Evolutionary conservation across 805 yeast genomes (phyloP), one percentile per base, ranked within the genome.

Genomic region (Candida boidinii): DNA sequence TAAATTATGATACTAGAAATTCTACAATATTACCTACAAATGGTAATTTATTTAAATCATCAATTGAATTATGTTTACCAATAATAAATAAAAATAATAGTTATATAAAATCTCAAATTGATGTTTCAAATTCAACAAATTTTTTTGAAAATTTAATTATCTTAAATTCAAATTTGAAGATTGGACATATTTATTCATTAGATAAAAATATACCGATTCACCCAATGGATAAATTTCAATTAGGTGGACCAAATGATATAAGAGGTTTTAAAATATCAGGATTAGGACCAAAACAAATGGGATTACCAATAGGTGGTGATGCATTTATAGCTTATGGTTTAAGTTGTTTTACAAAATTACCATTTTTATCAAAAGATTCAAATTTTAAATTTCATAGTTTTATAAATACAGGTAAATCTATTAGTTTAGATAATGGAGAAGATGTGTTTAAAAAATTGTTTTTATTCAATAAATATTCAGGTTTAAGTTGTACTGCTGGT

Each of bases 211-310:
- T 15, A 11, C 3, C 39, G 3, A 40, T 62, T 11, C 63, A 56
- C 41, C 53, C 73, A 7, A 56, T 73, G 54, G 79, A 73, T 47
- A 53, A 74, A 29, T 73, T 71, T 36, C 69, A 64, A 43, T 54
- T 66, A 3, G 79, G 79, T n/a, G 79, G 79, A 2, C 71, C 79
- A 10, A 73, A 72, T 41, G 79, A 73, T 39, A 63, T 73, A 7
- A 57, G 79, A 28, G 68, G 77, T 1, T 73, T 71, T 42, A 48
- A 55, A 9, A 45, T 70, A 37, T 65, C 72, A 27, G 77, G 78
- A 1, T 42, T 73, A 27, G 79, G 79, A 0, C 79, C 79, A 2
- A 73, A 70, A 41, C 62, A 64, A 31, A 61, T 58, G 54, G 66
- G 64, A 20, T 51, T 69, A 19, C 58, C 73, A 3, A 48, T 70